These are phyloP conservation scores for Rubroshorea leprosula DNA, from an alignment of 345 rosid genomes.

Conservation along the genomic window DNA sequence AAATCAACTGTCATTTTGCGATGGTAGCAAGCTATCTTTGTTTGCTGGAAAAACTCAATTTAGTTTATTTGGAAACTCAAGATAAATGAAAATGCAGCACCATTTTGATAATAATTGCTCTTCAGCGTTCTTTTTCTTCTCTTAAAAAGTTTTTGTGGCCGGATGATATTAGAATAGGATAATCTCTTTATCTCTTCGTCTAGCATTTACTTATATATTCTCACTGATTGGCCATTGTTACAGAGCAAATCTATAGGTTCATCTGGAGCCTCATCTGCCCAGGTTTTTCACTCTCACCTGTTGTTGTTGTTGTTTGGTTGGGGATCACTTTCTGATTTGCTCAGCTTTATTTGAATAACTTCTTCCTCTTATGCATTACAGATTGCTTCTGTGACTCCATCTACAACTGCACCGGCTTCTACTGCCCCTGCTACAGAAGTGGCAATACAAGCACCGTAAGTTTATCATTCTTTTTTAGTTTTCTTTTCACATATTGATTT, in stretches of 20 bases:
- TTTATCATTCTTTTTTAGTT: not conserved
- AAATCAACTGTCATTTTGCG: not conserved
- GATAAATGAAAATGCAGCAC: too few species aligned
- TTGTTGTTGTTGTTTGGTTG: slow-evolving; percentile 7
- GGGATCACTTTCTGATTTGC: slow-evolving; percentile 1
- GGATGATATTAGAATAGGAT: not conserved
- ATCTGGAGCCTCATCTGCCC: slow-evolving; percentile 50
- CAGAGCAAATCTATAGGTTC: slow-evolving; percentile 69
- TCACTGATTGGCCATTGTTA: slow-evolving; percentile 7
- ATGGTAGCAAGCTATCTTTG: not conserved
- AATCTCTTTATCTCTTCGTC: not conserved
- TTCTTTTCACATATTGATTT: slow-evolving; percentile 9
- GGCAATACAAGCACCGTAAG: slow-evolving; percentile 60
- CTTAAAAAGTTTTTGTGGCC: not conserved
- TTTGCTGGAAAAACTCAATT: too few species aligned
- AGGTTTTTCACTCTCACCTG: slow-evolving; percentile 33
- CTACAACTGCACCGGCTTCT: slow-evolving; percentile 34
- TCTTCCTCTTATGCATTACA: slow-evolving; percentile 23
- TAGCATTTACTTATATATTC: not conserved
- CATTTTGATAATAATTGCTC: too few species aligned
- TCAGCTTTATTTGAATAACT: slow-evolving; percentile 1
- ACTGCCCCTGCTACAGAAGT: slow-evolving; percentile 34
- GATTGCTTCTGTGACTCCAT: slow-evolving; percentile 49
- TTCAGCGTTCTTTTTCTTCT: not conserved
- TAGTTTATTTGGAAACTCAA: too few species aligned